These are phyloP conservation scores for Tolypocladium amazonense DNA, from an alignment of 2,329 filamentous ascomycete species.

Conservation along the genomic window DNA sequence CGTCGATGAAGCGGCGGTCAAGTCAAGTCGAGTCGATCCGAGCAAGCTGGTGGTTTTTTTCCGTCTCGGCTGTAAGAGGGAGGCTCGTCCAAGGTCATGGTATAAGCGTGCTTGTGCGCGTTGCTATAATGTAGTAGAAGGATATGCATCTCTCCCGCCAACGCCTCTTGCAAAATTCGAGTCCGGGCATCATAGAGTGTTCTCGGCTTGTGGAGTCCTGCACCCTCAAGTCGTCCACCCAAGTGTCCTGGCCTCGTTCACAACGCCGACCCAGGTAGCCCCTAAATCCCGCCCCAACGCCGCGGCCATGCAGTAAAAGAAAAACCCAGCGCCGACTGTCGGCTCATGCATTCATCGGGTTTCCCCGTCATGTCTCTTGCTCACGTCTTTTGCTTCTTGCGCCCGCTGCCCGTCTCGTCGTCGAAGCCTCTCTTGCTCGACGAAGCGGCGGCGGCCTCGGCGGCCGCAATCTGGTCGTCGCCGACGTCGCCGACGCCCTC, in stretches of 20 bases:
- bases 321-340: background rate
- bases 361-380: background rate
- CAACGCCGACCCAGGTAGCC: background rate
- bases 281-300: background rate
- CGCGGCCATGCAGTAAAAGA: background rate
- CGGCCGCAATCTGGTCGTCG: conserved; percentile 12
- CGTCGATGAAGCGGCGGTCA: background rate
- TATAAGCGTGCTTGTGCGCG: background rate
- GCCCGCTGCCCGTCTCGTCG: conserved; percentile 7
- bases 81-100: too few species aligned
- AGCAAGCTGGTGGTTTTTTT: background rate
- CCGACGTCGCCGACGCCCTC: conserved; percentile 31
- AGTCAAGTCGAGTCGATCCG: too few species aligned
- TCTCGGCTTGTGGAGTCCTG: background rate
- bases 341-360: background rate
- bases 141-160: background rate
- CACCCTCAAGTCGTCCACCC: background rate
- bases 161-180: background rate
- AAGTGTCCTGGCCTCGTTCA: background rate
- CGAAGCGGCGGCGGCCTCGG: background rate
- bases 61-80: background rate
- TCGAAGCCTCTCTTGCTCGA: conserved; percentile 8
- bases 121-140: background rate
- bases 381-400: conserved; percentile 22
- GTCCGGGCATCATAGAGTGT: background rate